Evolutionary conservation across 768 basidiomycete genomes (phyloP).

Genomic region (Cystofilobasidium macerans): DNA sequence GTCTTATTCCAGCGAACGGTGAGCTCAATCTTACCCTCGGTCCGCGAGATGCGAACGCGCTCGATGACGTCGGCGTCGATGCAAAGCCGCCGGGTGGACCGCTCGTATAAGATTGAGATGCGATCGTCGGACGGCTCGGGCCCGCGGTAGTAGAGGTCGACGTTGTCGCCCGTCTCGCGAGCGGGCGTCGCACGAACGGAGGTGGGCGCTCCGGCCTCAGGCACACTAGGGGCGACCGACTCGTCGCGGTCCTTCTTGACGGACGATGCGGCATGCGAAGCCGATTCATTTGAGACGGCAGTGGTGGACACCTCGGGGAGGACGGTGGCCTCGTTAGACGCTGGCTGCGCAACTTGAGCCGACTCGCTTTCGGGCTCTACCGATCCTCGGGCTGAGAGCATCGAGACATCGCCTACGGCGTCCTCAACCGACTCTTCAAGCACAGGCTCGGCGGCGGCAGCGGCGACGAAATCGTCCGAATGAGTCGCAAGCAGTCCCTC

Average conservation of each 20-base stretch:
- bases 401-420: conserved; percentile 13
- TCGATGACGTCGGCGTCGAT: conserved; percentile 81
- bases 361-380: conserved; percentile 1
- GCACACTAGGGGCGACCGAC: conserved; percentile 4
- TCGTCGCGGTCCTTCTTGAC: neutral
- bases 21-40: conserved; percentile 78
- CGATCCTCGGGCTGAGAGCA: conserved; percentile 10
- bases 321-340: neutral
- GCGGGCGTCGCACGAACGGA: neutral
- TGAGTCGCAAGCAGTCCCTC: neutral
- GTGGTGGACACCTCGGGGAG: neutral
- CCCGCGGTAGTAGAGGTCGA: conserved; percentile 18
- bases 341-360: neutral
- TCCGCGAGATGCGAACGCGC: conserved; percentile 63
- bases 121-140: conserved; percentile 37
- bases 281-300: neutral
- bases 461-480: neutral
- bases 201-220: neutral
- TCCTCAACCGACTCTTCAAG: neutral
- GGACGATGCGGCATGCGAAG: neutral
- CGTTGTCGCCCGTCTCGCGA: neutral
- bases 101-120: conserved; percentile 89
- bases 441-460: neutral
- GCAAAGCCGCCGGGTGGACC: conserved; percentile 72
- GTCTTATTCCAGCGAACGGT: conserved; percentile 39